Evolutionary conservation across 2,329 filamentous ascomycete species (phyloP).

Genomic region (Chalaropsis thielavioides): DNA sequence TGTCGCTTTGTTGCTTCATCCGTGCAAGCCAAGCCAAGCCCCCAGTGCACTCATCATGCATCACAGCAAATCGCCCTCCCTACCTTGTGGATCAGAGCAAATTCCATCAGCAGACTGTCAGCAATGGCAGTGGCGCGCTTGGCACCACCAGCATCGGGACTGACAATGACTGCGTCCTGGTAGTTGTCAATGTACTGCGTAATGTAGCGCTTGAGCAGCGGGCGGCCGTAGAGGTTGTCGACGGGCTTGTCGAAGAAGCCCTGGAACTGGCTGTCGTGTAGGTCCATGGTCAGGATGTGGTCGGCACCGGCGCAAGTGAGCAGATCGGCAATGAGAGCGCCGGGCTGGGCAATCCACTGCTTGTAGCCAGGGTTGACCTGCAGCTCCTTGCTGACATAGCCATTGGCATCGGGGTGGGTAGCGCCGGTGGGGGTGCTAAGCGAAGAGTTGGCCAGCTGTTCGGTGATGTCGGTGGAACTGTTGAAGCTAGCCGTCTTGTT

Average conservation of each 20-base stretch:
- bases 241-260: conserved; percentile 98
- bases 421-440: conserved; percentile 41
- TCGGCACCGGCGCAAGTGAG: conserved; percentile 91
- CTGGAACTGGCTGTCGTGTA: conserved; percentile 93
- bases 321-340: conserved; percentile 85
- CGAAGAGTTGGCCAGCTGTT: conserved; percentile 55
- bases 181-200: conserved; percentile 73
- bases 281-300: conserved; percentile 94
- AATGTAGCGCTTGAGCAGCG: conserved; percentile 55
- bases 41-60: too few relatives aligned
- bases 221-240: conserved; percentile 85
- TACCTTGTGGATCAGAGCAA: conserved; percentile 96
- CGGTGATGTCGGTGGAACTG: conserved; percentile 55
- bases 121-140: conserved; percentile 94
- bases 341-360: conserved; percentile 96
- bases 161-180: conserved; percentile 80
- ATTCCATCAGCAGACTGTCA: conserved; percentile 82
- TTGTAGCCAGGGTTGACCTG: conserved; percentile 86
- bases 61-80: conserved; percentile 26
- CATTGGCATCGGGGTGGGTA: conserved; percentile 23
- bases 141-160: conserved; percentile 88
- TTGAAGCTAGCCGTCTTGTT: conserved; percentile 49
- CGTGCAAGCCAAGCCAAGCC: conserved; percentile 17
- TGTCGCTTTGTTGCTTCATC: conserved; percentile 1
- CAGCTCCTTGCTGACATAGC: conserved; percentile 32